phyloP scores from a whole-genome alignment of 1,284 basidiomycete genomes.

The Serendipita sp. region DNA sequence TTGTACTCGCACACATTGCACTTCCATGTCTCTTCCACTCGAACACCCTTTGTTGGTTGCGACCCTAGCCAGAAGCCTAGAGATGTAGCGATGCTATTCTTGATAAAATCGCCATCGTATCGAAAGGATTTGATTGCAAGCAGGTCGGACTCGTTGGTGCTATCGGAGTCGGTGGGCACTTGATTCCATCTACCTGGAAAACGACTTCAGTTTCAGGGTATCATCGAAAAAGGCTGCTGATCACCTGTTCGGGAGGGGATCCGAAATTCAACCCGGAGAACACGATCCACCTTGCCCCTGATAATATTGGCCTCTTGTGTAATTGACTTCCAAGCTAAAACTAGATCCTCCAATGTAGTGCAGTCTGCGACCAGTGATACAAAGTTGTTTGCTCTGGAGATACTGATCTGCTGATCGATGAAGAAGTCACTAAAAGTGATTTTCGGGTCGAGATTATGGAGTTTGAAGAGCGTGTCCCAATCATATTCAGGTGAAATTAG shows the following conservation, averaged over 20 bases:
- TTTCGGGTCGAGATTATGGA: neutral
- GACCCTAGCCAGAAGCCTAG: neutral
- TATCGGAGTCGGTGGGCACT: too few species aligned
- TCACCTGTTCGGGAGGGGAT: neutral
- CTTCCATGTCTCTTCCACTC: conserved; percentile 1
- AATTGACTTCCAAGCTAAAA: neutral
- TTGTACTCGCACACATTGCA: conserved; percentile 1
- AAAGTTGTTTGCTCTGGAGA: neutral
- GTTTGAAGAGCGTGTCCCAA: neutral
- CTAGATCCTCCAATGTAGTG: neutral
- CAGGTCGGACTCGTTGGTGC: neutral
- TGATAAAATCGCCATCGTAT: neutral
- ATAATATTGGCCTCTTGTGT: neutral
- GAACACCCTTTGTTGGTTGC: neutral
- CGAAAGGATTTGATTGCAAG: neutral
- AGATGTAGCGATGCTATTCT: neutral
- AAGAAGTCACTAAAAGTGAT: neutral
- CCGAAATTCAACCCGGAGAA: neutral
- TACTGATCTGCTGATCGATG: neutral
- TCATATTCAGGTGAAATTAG: neutral
- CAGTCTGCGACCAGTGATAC: neutral
- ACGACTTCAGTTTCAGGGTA: too few species aligned
- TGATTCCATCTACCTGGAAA: too few species aligned
- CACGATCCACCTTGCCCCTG: neutral
- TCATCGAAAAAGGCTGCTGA: neutral